phyloP scores from a whole-genome alignment of 75 land plant genomes.

The Selaginella moellendorffii region DNA sequence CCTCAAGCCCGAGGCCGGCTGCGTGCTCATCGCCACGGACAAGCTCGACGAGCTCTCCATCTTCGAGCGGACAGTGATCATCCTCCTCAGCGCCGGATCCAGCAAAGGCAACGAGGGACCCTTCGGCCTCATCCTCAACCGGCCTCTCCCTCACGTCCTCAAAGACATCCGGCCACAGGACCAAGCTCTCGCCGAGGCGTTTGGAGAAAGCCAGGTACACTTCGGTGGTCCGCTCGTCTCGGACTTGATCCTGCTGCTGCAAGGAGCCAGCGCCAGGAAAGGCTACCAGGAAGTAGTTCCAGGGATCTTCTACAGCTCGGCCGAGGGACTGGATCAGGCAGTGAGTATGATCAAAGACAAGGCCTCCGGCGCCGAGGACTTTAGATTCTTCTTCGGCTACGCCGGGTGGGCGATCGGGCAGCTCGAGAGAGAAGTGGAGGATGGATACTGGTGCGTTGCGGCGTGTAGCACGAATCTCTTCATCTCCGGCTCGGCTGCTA shows the following conservation, averaged over 20 bases:
- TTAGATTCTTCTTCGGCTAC: slow-evolving; percentile 69
- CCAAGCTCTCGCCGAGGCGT: slow-evolving; percentile 29
- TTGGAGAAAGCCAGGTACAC: slow-evolving; percentile 45
- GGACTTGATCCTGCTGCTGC: slow-evolving; percentile 43
- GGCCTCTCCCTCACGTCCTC: slow-evolving; percentile 55
- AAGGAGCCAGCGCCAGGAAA: slow-evolving; percentile 12
- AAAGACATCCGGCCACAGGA: slow-evolving; percentile 43
- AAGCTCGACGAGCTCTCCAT: slow-evolving; percentile 61
- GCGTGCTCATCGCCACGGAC: slow-evolving; percentile 64
- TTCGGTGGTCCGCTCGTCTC: slow-evolving; percentile 69
- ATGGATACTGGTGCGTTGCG: slow-evolving; percentile 63
- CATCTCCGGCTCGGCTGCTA: slow-evolving; percentile 22
- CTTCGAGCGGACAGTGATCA: slow-evolving; percentile 65
- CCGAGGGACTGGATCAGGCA: slow-evolving; percentile 58
- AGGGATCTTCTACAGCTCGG: slow-evolving; percentile 52
- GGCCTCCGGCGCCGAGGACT: slow-evolving; percentile 33
- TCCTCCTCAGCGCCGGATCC: slow-evolving; percentile 40
- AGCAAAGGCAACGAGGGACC: slow-evolving; percentile 55
- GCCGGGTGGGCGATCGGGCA: slow-evolving; percentile 67
- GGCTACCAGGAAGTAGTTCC: slow-evolving; percentile 65
- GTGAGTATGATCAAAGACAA: slow-evolving; percentile 54
- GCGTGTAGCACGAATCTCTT: slow-evolving; percentile 60
- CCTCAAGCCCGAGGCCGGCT: slow-evolving; percentile 61
- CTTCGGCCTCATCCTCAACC: slow-evolving; percentile 60
- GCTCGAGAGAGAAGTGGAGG: slow-evolving; percentile 48